phyloP scores from a whole-genome alignment of 257 asterid species.

The Coffea eugenioides region DNA sequence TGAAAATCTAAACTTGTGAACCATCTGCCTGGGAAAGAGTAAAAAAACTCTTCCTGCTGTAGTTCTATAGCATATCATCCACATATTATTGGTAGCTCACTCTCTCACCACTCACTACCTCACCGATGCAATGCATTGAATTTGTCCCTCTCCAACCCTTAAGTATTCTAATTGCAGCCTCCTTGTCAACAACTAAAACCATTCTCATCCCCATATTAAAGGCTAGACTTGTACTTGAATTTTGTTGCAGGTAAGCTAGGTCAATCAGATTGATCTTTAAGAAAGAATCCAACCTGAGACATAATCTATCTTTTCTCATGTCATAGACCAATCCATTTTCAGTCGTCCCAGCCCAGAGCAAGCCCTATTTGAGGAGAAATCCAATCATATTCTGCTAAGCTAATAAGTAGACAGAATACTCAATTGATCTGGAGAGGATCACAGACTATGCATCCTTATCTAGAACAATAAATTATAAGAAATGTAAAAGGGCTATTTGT shows the following conservation, averaged over 20 bases:
- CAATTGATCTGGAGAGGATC: neutral
- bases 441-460: too few species aligned
- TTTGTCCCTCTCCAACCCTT: conserved; percentile 27
- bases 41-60: neutral
- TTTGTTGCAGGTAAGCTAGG: too few species aligned
- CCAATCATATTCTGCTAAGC: neutral
- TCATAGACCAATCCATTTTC: too few species aligned
- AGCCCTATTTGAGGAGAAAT: neutral
- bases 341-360: neutral
- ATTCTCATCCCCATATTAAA: conserved; percentile 97
- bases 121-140: conserved; percentile 48
- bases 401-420: neutral
- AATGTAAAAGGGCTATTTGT: neutral
- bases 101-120: conserved; percentile 61
- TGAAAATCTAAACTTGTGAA: neutral
- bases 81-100: conserved; percentile 46
- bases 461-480: too few species aligned
- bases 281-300: too few species aligned
- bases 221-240: too few species aligned
- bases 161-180: conserved; percentile 61
- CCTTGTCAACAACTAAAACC: conserved; percentile 77
- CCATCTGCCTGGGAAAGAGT: neutral
- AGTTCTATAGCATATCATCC: neutral
- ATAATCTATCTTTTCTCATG: too few species aligned
- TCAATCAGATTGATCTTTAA: too few species aligned